A percentile compares a stretch with the other conserved stretches of the same genome.
These are phyloP conservation scores for Spiraea crenata DNA, from an alignment of 331 rosid species.

Conservation along the genomic window DNA sequence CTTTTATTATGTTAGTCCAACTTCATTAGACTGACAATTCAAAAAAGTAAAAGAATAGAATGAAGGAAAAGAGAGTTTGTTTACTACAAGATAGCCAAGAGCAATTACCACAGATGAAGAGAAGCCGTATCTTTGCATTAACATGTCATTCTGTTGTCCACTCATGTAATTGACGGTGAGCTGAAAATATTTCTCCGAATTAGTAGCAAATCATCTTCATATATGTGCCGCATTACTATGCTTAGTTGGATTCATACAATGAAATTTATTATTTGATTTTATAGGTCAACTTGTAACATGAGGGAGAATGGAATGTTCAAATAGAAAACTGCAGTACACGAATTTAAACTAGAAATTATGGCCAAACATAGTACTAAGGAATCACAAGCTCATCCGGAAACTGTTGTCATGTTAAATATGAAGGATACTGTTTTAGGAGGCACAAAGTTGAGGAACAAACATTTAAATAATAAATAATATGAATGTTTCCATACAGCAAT, in stretches of 20 bases:
- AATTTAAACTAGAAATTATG: not conserved
- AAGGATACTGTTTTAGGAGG: not conserved
- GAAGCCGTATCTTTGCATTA: constrained; percentile 91
- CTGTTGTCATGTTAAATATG: not conserved
- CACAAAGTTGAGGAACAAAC: too few relatives aligned
- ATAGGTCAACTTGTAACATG: not conserved
- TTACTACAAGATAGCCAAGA: constrained; percentile 13
- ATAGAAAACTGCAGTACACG: not conserved
- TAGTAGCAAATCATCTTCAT: constrained; percentile 33
- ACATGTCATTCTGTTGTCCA: constrained; percentile 52
- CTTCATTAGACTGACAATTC: not conserved
- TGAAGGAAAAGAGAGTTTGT: constrained; percentile 9
- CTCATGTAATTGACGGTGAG: constrained; percentile 82
- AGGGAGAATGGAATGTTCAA: not conserved
- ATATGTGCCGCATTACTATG: constrained; percentile 8
- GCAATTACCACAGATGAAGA: constrained; percentile 82
- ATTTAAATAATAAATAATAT: too few relatives aligned
- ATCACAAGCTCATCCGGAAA: not conserved
- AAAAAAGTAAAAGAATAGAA: not conserved
- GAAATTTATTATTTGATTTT: not conserved
- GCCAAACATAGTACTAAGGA: not conserved
- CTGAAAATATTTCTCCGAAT: constrained; percentile 48
- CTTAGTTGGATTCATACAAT: not conserved
- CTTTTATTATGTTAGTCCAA: not conserved
- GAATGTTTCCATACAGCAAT: not conserved